Base-by-base conservation (phyloP, 495 filamentous ascomycete genomes). In the Daldinia grandis region DNA sequence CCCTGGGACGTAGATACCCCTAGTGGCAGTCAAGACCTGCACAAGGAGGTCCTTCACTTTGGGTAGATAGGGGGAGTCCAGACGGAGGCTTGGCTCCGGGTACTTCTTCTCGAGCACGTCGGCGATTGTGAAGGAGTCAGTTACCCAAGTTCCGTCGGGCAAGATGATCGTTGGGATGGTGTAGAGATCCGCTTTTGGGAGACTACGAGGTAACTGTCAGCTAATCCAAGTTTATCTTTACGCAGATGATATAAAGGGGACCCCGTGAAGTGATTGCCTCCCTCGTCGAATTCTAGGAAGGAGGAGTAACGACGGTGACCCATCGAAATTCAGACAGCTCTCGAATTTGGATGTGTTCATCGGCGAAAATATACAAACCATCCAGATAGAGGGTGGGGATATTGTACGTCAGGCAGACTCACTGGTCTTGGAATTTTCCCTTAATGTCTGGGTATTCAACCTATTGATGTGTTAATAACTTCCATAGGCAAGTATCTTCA, bases 381-480 rank as follows among this genome's bases (percentile, higher is more conserved):
- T 10, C 17, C 17, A 2, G 9, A 21, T 21, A 24, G 8, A 47
- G 42, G 19, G 42, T 4, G 19, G 38, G n/a, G 7, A 44, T 5
- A 44, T 44, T n/a, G 21, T 44, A 7, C 7, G 7, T 28, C 12
- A 27, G 19, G 12, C n/a, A 37, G 12, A 78, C 80, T 71, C 35
- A 84, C 82, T 82, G 76, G 21, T 80, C 78, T 60, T 82, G 76
- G 49, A 88, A 74, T 25, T 59, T 80, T 1, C 84, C 78, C 7
- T 74, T 80, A 64, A 92, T 80, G 51, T 90, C 85, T 4, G 88
- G 88, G 73, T 90, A 90, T 70, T 91, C 86, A 61, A 77, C 7
- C 73, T 77, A 65, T 24, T n/a, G 40, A 27, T 1, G 3, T 10
- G 51, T 66, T 40, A 73, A 27, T 40, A 73, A 27, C 27, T 37